A percentile compares a stretch with the other conserved stretches of the same genome.
These are phyloP conservation scores for Pseudocercospora vitis DNA, from an alignment of 2,329 filamentous ascomycete genomes.

Conservation along the genomic window DNA sequence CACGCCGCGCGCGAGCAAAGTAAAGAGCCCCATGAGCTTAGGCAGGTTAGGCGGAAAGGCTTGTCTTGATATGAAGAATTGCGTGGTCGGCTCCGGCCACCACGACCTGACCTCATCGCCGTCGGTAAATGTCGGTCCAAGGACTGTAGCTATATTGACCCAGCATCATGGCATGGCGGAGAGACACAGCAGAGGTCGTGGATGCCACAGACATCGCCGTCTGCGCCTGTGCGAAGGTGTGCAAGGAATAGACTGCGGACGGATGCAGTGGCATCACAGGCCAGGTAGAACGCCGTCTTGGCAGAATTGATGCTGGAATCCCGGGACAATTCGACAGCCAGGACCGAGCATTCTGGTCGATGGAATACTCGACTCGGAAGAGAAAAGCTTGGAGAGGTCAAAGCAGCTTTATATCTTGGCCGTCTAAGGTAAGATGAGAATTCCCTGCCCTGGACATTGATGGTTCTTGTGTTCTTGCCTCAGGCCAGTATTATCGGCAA, in stretches of 20 bases:
- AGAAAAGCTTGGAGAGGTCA: not conserved
- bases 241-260: no score
- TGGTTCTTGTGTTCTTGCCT: not conserved
- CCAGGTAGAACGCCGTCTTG: not conserved
- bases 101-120: not conserved
- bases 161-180: no score
- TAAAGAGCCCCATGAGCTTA: not conserved
- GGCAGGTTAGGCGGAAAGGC: conserved; percentile 2
- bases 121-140: no score
- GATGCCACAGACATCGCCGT: no score
- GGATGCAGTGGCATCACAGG: not conserved
- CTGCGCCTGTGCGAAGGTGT: no score
- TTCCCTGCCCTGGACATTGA: not conserved
- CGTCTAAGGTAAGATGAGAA: not conserved
- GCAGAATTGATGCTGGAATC: not conserved
- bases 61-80: no score
- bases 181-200: no score
- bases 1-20: not conserved
- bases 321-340: not conserved
- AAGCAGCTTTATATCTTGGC: not conserved
- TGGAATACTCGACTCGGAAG: not conserved
- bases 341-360: not conserved
- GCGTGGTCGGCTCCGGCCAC: not conserved
- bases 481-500: not conserved
- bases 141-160: no score